Evolutionary conservation across 208 protist species (phyloP).

Genomic region (Leishmania mexicana): DNA sequence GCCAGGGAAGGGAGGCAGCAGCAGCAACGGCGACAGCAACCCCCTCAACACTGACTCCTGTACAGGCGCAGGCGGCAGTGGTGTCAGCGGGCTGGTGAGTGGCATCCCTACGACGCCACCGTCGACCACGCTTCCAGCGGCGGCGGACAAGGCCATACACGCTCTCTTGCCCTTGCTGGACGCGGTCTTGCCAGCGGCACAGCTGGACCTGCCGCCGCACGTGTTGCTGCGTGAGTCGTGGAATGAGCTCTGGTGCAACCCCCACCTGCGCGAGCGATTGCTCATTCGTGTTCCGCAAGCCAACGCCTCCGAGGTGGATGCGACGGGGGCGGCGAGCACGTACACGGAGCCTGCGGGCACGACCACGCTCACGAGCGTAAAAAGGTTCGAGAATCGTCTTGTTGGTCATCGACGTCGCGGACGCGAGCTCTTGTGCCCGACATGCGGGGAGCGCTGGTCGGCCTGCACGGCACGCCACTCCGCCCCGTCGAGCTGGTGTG

Average conservation of each 20-base stretch:
- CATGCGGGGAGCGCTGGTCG: constrained; percentile 64
- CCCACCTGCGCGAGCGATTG: constrained; percentile 32
- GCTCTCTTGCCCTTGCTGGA: constrained; percentile 38
- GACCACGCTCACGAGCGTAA: constrained; percentile 13
- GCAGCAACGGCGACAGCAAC: neutral
- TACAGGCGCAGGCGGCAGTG: neutral
- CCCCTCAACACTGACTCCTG: neutral
- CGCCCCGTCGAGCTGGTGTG: constrained; percentile 58
- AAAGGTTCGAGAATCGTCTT: constrained; percentile 16
- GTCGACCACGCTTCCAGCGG: neutral
- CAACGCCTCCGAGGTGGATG: neutral
- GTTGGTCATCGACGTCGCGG: constrained; percentile 3
- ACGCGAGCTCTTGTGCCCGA: constrained; percentile 54
- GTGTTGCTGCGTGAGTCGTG: constrained; percentile 66
- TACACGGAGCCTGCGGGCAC: constrained; percentile 17
- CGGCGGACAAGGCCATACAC: constrained; percentile 5
- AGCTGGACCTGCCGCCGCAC: constrained; percentile 34
- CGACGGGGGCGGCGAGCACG: constrained; percentile 1
- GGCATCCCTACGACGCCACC: neutral
- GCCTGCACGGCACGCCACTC: constrained; percentile 50
- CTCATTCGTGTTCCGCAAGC: constrained; percentile 20
- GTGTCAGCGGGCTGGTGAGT: neutral
- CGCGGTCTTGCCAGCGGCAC: constrained; percentile 27
- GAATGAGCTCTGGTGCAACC: constrained; percentile 65
- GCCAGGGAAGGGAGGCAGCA: neutral